Evolutionary conservation across 163 green algal species (phyloP), one percentile per base, ranked within the genome.

Genomic region (Scenedesmus sp.): DNA sequence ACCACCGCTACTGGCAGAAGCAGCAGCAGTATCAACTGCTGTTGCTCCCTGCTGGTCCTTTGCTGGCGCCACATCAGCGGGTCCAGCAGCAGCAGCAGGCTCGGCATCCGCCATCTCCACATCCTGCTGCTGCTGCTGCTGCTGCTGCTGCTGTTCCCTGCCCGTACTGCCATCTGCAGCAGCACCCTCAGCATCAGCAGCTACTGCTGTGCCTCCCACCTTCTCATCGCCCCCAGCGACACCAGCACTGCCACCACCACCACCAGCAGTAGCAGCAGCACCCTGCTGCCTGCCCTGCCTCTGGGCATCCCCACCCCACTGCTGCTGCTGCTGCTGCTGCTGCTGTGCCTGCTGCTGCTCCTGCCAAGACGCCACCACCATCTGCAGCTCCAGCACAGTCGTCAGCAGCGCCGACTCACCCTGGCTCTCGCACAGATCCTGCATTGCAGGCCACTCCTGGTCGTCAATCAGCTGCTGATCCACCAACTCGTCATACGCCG

Each of bases 61-160:
- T 40, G 65, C 65, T 76, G 65, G 65, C 24, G 65, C 65, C 24
- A 40, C 30, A 40, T 76, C 79, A 84, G 12, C 42, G 16, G 42
- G 9, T 9, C 22, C 79, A 84, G 1, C 40, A 59, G 24, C 43
- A 84, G 78, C 78, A 68, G 15, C 3, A 30, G 16, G 24, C 79
- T 37, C 22, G 0, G 16, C 43, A 15, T 84, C 26, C 24, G 3
- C 43, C 79, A 61, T 46, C 43, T 84, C 18, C 22, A 40, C 26
- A 59, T 61, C 40, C 43, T 84, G 79, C 24, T 84, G 42, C 40
- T 84, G 73, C 73, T 83, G 73, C 56, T 61, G 79, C 79, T 85
- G 79, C 76, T 83, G 76, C 46, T 70, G 30, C 51, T 87, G 81
- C 81, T 78, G 81, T 0, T 59, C 15, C 40, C 30, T 46, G 78